phyloP scores from a whole-genome alignment of 257 asterid genomes.

The Capsicum chinense region DNA sequence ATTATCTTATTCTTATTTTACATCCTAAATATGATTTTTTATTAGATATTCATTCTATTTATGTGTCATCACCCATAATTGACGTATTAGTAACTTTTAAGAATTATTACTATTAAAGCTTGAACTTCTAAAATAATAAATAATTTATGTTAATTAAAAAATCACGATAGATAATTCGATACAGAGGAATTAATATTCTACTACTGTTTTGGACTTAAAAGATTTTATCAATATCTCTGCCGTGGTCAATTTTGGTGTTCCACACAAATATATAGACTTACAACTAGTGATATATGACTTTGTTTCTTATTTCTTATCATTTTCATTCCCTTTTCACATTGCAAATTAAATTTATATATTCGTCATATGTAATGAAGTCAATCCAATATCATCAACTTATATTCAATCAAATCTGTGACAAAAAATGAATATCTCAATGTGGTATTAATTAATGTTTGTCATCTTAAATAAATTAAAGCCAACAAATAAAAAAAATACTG shows the following conservation, averaged over 20 bases:
- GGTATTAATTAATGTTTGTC: background rate
- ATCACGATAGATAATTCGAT: too few relatives aligned
- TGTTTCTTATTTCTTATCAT: slow-evolving; percentile 2
- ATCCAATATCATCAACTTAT: background rate
- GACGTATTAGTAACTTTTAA: too few relatives aligned
- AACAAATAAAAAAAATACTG: background rate
- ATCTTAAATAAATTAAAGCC: background rate
- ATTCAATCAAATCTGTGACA: background rate
- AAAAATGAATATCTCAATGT: background rate
- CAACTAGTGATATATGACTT: slow-evolving; percentile 23
- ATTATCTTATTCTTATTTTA: too few relatives aligned
- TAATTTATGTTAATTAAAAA: too few relatives aligned
- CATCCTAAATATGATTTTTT: too few relatives aligned
- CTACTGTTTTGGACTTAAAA: slow-evolving; percentile 27
- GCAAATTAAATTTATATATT: background rate
- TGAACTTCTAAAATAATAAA: too few relatives aligned
- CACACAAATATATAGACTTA: background rate
- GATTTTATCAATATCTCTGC: slow-evolving; percentile 10
- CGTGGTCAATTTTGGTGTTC: slow-evolving; percentile 28
- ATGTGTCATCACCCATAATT: too few relatives aligned
- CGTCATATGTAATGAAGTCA: background rate
- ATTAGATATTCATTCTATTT: too few relatives aligned
- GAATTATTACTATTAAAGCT: too few relatives aligned
- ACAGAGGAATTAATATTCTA: background rate
- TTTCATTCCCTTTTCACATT: background rate